Evolutionary conservation across 306 rosid genomes (phyloP).

Genomic region (Begonia fuchsioides): DNA sequence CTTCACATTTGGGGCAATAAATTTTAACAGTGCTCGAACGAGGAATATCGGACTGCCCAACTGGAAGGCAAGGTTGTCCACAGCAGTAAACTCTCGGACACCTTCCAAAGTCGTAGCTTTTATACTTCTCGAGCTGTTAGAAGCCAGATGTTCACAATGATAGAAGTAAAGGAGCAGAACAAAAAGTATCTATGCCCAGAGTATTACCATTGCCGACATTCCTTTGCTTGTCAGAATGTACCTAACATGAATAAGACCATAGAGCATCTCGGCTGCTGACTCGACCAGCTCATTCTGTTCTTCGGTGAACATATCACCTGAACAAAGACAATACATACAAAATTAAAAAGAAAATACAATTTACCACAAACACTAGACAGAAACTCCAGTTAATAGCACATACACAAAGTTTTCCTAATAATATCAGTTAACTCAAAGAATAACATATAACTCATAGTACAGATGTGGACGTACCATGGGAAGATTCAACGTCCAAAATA

Average conservation of each 20-base stretch:
- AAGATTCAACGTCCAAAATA: conserved; percentile 92
- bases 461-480: conserved; percentile 97
- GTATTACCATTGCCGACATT: conserved; percentile 80
- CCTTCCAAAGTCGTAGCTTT: conserved; percentile 91
- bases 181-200: not conserved
- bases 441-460: no score
- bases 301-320: conserved; percentile 93
- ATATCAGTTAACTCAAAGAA: no score
- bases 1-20: conserved; percentile 96
- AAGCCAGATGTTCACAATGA: not conserved
- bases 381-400: no score
- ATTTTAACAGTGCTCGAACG: conserved; percentile 95
- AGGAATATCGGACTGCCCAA: conserved; percentile 95
- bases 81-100: conserved; percentile 97
- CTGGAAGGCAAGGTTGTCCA: conserved; percentile 98
- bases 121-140: conserved; percentile 77
- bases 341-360: not conserved
- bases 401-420: no score
- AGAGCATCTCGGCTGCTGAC: conserved; percentile 97
- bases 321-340: conserved; percentile 5
- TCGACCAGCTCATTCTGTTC: conserved; percentile 94
- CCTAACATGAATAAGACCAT: conserved; percentile 93
- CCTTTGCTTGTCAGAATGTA: conserved; percentile 90
- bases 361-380: no score
- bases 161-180: not conserved